phyloP scores from a whole-genome alignment of 495 filamentous ascomycete genomes.

The Immersiella caudata region DNA sequence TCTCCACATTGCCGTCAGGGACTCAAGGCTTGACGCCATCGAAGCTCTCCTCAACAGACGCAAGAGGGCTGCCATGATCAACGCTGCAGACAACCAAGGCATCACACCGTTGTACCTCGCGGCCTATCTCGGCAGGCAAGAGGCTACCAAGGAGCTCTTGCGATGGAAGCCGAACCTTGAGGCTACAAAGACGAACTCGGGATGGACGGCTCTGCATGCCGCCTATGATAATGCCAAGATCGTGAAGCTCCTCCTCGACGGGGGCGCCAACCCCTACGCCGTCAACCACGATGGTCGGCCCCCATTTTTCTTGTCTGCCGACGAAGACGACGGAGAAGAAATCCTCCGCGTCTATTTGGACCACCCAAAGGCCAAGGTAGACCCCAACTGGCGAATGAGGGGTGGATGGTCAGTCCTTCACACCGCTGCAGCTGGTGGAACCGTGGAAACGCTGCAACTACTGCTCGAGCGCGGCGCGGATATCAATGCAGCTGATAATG shows the following conservation, averaged over 20 bases:
- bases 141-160: background rate
- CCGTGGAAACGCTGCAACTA: background rate
- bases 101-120: background rate
- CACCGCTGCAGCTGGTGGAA: background rate
- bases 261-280: background rate
- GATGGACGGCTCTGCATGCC: conserved; percentile 1
- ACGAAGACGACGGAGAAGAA: background rate
- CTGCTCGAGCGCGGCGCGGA: conserved; percentile 5
- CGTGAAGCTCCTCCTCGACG: background rate
- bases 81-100: background rate
- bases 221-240: background rate
- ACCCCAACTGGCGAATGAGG: background rate
- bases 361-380: background rate
- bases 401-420: background rate
- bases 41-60: background rate
- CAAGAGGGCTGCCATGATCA: background rate
- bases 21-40: background rate
- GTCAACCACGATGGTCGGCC: background rate
- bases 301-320: background rate
- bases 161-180: background rate
- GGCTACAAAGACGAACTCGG: background rate
- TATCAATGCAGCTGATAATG: background rate
- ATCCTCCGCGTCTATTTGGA: background rate
- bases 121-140: background rate
- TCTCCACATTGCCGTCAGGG: background rate